Evolutionary conservation across 1,284 basidiomycete genomes (phyloP), one percentile per base, ranked within the genome.

Genomic region (Puccinia coronata): DNA sequence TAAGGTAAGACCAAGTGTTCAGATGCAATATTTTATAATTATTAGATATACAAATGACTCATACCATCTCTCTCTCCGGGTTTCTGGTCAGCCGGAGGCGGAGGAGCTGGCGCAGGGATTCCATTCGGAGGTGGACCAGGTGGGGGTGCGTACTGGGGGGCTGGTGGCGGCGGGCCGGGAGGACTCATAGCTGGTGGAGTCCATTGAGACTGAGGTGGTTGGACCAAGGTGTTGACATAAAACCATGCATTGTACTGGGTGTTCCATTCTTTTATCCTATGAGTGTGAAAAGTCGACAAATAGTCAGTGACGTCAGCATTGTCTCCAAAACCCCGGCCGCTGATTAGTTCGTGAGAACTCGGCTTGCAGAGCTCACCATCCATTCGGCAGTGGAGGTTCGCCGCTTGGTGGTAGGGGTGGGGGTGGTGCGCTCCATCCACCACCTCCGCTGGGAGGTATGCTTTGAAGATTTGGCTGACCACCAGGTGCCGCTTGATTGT

Each of bases 211-310:
- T 69, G 61, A 14, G 51, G 43, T 14, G 76, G 76, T 14, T 79
- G 76, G 53, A 79, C 76, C 14, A 43, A 51, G 8, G 63, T 79
- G 51, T 79, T 79, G 1, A 79, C 47, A 70, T 79, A 79, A 23
- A 55, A 79, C 63, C 63, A 79, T 31, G 76, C 63, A 43, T 79
- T 69, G 36, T 79, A 70, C 20, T 79, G 76, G n/a, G 61, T 34
- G 55, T 79, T 79, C 63, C 65, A 79, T 43, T 79, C 43, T 69
- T 79, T 79, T 12, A 23, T 70, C 76, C 76, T 79, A 57, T 36
- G 6, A 39, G 28, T 51, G n/a, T 34, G 25, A 65, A 65, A 25
- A 25, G 36, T n/a, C n/a, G n/a, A 20, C 23, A 43, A 25, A 31
- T 25, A 75, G 12, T 61, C n/a, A 75, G 47, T 16, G 34, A 63